Conservation (phyloP, 148 eudicot genomes). For the Amaranthus hypochondriacus region DNA sequence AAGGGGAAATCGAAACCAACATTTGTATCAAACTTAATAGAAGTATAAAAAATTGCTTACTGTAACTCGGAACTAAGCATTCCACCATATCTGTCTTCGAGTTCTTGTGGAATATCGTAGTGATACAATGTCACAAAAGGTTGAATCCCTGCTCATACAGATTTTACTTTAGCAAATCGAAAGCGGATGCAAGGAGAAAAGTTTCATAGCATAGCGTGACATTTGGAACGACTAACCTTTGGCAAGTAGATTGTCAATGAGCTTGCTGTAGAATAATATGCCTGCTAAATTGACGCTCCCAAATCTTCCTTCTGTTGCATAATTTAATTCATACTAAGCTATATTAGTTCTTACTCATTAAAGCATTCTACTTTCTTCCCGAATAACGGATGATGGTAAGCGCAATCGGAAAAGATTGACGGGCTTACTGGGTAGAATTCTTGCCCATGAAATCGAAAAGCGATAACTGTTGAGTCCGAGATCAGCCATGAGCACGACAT, state of each 20-base stretch:
- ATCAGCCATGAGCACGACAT: conserved; percentile 49
- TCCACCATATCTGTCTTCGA: conserved; percentile 58
- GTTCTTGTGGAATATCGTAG: conserved; percentile 74
- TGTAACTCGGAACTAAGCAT: conserved; percentile 51
- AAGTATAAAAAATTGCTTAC: conserved; percentile 26
- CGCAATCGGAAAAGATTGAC: neutral
- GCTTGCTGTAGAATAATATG: conserved; percentile 41
- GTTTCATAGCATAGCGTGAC: neutral
- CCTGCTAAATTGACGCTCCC: conserved; percentile 57
- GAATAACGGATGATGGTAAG: neutral
- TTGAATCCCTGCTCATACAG: conserved; percentile 45
- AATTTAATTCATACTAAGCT: no score
- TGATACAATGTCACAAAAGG: conserved; percentile 66
- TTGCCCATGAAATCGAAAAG: conserved; percentile 72
- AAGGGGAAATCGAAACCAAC: no score
- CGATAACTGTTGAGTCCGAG: conserved; percentile 59
- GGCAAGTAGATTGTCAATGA: conserved; percentile 50
- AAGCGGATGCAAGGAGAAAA: neutral
- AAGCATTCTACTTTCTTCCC: neutral
- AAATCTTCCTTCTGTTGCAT: conserved; percentile 52
- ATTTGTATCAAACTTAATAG: neutral
- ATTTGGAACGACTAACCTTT: conserved; percentile 35
- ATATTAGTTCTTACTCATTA: neutral
- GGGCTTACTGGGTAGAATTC: conserved; percentile 61
- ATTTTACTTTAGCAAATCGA: neutral